Evolutionary conservation across 2,329 filamentous ascomycete species (phyloP).

Genomic region (Colletotrichum sp.): DNA sequence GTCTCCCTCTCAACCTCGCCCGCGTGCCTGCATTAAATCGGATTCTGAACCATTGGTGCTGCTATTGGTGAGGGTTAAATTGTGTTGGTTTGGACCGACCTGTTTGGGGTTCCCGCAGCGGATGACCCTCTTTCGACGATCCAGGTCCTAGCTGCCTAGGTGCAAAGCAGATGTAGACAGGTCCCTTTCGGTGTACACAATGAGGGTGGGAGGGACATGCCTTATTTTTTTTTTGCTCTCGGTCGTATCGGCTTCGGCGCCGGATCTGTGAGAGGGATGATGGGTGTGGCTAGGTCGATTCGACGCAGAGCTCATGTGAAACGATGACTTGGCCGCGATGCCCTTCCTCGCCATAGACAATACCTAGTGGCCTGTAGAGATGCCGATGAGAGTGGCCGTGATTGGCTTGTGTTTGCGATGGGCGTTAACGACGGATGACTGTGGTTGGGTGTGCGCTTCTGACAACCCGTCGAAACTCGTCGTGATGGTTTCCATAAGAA

Average conservation of each 20-base stretch:
- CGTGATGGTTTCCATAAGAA: background rate
- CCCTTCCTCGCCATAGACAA: background rate
- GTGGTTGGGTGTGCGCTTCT: background rate
- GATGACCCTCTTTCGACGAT: background rate
- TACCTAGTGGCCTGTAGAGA: background rate
- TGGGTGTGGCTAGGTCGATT: background rate
- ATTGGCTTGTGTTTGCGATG: background rate
- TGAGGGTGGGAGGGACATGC: background rate
- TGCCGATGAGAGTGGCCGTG: background rate
- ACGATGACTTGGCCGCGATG: background rate
- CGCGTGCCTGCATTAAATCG: background rate
- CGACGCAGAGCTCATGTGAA: constrained; percentile 5
- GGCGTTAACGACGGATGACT: background rate
- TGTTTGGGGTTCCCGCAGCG: background rate
- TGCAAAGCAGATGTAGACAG: background rate
- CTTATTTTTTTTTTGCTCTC: background rate
- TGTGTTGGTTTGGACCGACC: background rate
- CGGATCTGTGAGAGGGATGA: background rate
- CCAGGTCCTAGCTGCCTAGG: background rate
- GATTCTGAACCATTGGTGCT: background rate
- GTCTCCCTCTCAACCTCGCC: background rate
- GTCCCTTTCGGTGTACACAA: background rate
- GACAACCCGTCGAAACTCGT: background rate
- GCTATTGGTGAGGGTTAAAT: background rate
- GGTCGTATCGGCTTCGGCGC: background rate